These are phyloP conservation scores for Amphirosellinia nigrospora DNA, from an alignment of 495 filamentous ascomycete species.

Conservation along the genomic window DNA sequence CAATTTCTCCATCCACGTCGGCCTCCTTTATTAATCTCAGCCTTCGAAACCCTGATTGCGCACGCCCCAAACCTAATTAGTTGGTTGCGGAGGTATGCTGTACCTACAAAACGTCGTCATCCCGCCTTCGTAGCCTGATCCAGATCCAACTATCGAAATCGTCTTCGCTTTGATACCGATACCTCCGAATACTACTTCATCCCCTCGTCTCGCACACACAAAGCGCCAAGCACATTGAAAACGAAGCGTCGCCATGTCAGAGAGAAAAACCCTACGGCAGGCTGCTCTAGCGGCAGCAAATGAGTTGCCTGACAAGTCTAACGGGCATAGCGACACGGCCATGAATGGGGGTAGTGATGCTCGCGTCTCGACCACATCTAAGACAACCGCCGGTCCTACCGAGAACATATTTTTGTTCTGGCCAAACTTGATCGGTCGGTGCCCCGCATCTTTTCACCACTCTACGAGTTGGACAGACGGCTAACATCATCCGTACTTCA, in stretches of 20 bases:
- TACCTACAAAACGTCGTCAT: neutral
- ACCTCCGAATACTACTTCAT: neutral
- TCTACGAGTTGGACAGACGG: neutral
- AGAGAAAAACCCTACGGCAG: constrained; percentile 43
- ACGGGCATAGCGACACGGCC: constrained; percentile 1
- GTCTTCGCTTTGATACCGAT: constrained; percentile 5
- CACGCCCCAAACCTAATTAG: neutral
- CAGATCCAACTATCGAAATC: neutral
- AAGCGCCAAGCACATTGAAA: neutral
- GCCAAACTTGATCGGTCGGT: constrained; percentile 90
- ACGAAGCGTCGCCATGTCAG: constrained; percentile 36
- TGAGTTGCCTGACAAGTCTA: constrained; percentile 28
- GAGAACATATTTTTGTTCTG: constrained; percentile 97
- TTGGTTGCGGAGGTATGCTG: constrained; percentile 4
- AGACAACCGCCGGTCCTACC: constrained; percentile 38
- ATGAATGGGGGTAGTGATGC: constrained; percentile 41
- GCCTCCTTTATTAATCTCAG: constrained; percentile 18
- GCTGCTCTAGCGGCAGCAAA: constrained; percentile 38
- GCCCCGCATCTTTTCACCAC: constrained; percentile 1
- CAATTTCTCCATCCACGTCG: constrained; percentile 21
- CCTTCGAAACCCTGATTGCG: neutral
- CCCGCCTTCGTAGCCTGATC: neutral
- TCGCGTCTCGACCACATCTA: constrained; percentile 30
- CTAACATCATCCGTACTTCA: constrained; percentile 42
- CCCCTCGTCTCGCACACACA: neutral